Percentiles rank a stretch among this genome's conserved stretches.
phyloP scores from a whole-genome alignment of 176 grass and related monocot species.

The Musa troglodytarum region DNA sequence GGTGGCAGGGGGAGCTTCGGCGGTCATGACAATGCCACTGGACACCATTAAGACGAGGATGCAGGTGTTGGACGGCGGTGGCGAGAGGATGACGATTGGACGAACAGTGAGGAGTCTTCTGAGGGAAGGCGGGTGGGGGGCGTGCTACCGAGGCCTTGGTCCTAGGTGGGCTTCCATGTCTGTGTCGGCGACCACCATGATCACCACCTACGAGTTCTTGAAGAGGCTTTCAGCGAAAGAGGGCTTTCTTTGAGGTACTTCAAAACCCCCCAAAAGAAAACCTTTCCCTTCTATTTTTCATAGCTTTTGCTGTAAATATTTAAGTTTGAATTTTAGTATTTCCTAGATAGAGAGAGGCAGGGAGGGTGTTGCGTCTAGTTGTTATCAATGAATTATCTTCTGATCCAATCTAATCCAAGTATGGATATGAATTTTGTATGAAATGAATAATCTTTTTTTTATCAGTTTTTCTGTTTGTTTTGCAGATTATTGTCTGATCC shows the following conservation, averaged over 20 bases:
- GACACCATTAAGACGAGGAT: conserved; percentile 95
- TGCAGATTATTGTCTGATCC: not conserved
- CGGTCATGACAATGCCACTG: conserved; percentile 84
- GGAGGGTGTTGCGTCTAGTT: not conserved
- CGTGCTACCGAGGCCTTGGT: conserved; percentile 15
- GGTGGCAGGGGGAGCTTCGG: conserved; percentile 50
- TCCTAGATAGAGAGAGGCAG: not conserved
- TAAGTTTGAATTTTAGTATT: not conserved
- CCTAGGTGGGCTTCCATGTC: conserved; percentile 19
- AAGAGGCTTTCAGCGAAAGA: conserved; percentile 22
- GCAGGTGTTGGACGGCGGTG: conserved; percentile 65
- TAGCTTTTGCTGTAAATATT: not conserved
- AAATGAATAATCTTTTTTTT: not conserved
- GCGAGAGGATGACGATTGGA: conserved; percentile 34
- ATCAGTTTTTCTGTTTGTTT: not conserved
- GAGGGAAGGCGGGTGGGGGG: conserved; percentile 59
- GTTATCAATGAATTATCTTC: not conserved
- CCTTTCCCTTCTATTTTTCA: not conserved
- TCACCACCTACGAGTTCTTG: conserved; percentile 23
- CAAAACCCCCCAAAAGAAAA: not conserved
- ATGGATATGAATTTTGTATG: not conserved
- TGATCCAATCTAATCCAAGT: not conserved
- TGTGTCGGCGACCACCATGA: conserved; percentile 20
- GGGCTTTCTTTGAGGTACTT: conserved; percentile 6
- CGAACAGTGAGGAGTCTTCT: conserved; percentile 56